Base-by-base conservation (phyloP, 192 early-diverging fungal species). In the Thoreauomyces humboldtii region DNA sequence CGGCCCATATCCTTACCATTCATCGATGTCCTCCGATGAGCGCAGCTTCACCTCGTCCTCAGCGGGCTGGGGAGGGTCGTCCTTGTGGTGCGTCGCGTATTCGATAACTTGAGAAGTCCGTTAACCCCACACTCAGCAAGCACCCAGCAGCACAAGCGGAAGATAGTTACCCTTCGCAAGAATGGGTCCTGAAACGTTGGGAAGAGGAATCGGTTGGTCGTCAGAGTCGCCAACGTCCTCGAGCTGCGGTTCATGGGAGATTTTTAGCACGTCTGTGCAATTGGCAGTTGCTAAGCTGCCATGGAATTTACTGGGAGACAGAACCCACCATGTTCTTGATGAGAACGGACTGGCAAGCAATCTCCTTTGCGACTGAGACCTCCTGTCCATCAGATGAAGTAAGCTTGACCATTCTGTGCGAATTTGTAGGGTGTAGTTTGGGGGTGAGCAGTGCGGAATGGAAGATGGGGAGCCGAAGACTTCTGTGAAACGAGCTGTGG, bases 111-210 rank as follows among this genome's bases (percentile, higher is more conserved):
- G 5, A 17, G 17, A 52, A 2, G 3, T n/a, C n/a, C n/a, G n/a
- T n/a, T n/a, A n/a, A 41, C 38, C 38, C 38, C 11, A 41, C 38
- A n/a, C 38, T 41, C 38, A n/a, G n/a, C n/a, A n/a, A n/a, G n/a
- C n/a, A n/a, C n/a, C n/a, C n/a, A n/a, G n/a, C n/a, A n/a, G n/a
- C n/a, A n/a, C n/a, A n/a, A n/a, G n/a, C n/a, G n/a, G n/a, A n/a
- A n/a, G n/a, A n/a, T n/a, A n/a, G n/a, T n/a, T 52, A 78, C 79
- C 79, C 67, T 91, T 92, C 27, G 79, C 77, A 32, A 96, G 81
- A 38, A 94, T 92, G 1, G 90, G 87, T 22, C 90, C 93, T 46
- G 89, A 89, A 29, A 96, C 91, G 72, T 94, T 94, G 24, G 94
- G 91, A 9, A 96, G 77, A 0, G 94, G 94, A 17, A 96, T 90